Percentiles rank a stretch among this genome's conserved stretches.
Conservation (phyloP, 2,329 filamentous ascomycete species). For the Drechslera avenae region DNA sequence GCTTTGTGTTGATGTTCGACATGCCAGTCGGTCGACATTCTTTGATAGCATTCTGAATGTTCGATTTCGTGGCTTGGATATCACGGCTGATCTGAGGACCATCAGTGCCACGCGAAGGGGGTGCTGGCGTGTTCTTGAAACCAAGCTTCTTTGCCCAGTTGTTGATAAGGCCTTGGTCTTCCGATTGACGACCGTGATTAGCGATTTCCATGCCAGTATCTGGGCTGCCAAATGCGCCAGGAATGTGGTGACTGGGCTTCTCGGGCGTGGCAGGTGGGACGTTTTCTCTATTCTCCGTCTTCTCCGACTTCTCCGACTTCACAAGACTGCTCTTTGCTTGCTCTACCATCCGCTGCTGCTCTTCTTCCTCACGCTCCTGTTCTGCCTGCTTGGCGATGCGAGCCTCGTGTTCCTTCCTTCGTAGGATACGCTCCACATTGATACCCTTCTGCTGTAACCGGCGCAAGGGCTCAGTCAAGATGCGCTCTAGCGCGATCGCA, state of each 20-base stretch:
- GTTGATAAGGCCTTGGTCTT: slow-evolving; percentile 38
- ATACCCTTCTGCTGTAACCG: slow-evolving; percentile 87
- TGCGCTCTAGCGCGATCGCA: slow-evolving; percentile 86
- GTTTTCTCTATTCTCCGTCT: slow-evolving; percentile 17
- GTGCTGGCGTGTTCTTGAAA: slow-evolving; percentile 36
- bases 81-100: slow-evolving; percentile 44
- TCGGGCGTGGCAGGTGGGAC: slow-evolving; percentile 35
- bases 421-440: slow-evolving; percentile 93
- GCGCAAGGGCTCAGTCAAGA: slow-evolving; percentile 82
- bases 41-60: slow-evolving; percentile 46
- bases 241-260: slow-evolving; percentile 37
- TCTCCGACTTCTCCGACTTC: slow-evolving; percentile 16
- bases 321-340: slow-evolving; percentile 33
- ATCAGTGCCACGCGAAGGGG: slow-evolving; percentile 28
- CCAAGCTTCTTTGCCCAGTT: slow-evolving; percentile 48
- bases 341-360: slow-evolving; percentile 53
- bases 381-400: slow-evolving; percentile 85
- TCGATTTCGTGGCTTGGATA: slow-evolving; percentile 42
- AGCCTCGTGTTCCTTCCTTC: slow-evolving; percentile 84
- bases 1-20: slow-evolving; percentile 40
- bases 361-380: slow-evolving; percentile 68
- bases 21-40: slow-evolving; percentile 44
- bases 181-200: slow-evolving; percentile 27
- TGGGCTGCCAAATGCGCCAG: slow-evolving; percentile 45
- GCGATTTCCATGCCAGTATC: slow-evolving; percentile 39